A percentile compares a stretch with the other conserved stretches of the same genome.
Evolutionary conservation across 768 basidiomycete genomes (phyloP).

Genomic region (Boletus reticuloceps): DNA sequence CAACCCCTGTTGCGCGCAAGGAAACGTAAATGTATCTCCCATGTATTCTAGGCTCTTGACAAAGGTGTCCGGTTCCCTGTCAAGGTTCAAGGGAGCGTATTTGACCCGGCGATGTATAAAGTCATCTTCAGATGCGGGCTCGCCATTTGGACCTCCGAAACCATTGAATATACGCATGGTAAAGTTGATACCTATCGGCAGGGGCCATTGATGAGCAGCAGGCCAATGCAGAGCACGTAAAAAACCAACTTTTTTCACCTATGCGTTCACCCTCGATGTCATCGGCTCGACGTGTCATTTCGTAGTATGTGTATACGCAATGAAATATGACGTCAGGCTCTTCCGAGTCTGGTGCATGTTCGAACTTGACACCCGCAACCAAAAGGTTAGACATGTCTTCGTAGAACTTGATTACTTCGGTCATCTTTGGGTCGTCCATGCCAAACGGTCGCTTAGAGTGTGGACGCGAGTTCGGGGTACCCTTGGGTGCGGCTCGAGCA

Average conservation of each 20-base stretch:
- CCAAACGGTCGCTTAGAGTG: conserved; percentile 36
- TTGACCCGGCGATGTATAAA: conserved; percentile 37
- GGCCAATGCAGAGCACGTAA: neutral
- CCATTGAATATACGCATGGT: conserved; percentile 48
- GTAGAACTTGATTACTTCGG: conserved; percentile 68
- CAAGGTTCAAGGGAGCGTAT: conserved; percentile 63
- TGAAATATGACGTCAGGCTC: conserved; percentile 56
- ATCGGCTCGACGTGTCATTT: conserved; percentile 29
- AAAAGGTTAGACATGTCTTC: conserved; percentile 84
- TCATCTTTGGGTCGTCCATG: conserved; percentile 55
- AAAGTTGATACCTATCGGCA: conserved; percentile 56
- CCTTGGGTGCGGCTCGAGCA: conserved; percentile 41
- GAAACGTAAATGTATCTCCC: conserved; percentile 63
- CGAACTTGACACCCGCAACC: conserved; percentile 57
- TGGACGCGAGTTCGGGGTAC: conserved; percentile 35
- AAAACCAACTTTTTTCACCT: conserved; percentile 32
- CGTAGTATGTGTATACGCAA: conserved; percentile 63
- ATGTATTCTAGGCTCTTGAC: conserved; percentile 62
- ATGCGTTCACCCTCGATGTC: conserved; percentile 33
- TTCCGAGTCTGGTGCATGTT: conserved; percentile 24
- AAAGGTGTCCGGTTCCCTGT: conserved; percentile 57
- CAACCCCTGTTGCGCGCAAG: conserved; percentile 59
- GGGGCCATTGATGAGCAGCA: conserved; percentile 3
- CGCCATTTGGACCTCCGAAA: conserved; percentile 29
- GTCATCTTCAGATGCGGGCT: conserved; percentile 33